Percentiles rank a stretch among this genome's conserved stretches.
Conservation (phyloP, 2,329 filamentous ascomycete genomes). For the Cryphonectria nitschkei region DNA sequence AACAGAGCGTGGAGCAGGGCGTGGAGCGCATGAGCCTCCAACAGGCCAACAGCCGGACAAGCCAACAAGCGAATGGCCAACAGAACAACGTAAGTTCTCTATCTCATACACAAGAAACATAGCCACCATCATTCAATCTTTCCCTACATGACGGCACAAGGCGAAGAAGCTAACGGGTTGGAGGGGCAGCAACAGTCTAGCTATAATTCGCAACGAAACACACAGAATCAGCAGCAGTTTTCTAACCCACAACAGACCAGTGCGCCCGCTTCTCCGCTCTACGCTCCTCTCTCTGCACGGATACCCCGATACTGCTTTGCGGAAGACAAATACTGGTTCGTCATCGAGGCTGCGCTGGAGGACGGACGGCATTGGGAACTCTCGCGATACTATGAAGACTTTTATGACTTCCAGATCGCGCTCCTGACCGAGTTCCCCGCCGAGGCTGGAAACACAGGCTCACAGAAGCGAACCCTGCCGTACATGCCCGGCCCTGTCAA, state of each 20-base stretch:
- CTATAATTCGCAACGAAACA: slow-evolving; percentile 41
- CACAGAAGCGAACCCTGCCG: slow-evolving; percentile 79
- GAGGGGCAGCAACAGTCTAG: slow-evolving; percentile 40
- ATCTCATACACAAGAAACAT: no score
- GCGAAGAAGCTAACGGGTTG: slow-evolving; percentile 31
- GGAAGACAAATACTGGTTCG: slow-evolving; percentile 98
- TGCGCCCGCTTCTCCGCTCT: slow-evolving; percentile 58
- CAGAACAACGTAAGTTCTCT: slow-evolving; percentile 50
- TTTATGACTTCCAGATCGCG: slow-evolving; percentile 98
- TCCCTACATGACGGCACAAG: neutral
- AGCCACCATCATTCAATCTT: neutral
- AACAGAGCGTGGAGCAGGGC: slow-evolving; percentile 64
- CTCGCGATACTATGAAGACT: slow-evolving; percentile 95
- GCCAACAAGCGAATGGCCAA: slow-evolving; percentile 50
- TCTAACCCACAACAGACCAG: slow-evolving; percentile 41
- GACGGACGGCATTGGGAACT: slow-evolving; percentile 92
- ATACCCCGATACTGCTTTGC: slow-evolving; percentile 95
- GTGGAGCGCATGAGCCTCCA: slow-evolving; percentile 81
- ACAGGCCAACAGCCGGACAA: slow-evolving; percentile 53
- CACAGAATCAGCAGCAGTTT: slow-evolving; percentile 33
- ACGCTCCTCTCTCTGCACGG: slow-evolving; percentile 78
- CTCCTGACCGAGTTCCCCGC: slow-evolving; percentile 89
- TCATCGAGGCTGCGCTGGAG: slow-evolving; percentile 88
- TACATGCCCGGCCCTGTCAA: slow-evolving; percentile 99
- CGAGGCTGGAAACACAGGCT: slow-evolving; percentile 85